Evolutionary conservation across 495 filamentous ascomycete genomes (phyloP), one percentile per base, ranked within the genome.

Genomic region (Wilcoxina mikolae): DNA sequence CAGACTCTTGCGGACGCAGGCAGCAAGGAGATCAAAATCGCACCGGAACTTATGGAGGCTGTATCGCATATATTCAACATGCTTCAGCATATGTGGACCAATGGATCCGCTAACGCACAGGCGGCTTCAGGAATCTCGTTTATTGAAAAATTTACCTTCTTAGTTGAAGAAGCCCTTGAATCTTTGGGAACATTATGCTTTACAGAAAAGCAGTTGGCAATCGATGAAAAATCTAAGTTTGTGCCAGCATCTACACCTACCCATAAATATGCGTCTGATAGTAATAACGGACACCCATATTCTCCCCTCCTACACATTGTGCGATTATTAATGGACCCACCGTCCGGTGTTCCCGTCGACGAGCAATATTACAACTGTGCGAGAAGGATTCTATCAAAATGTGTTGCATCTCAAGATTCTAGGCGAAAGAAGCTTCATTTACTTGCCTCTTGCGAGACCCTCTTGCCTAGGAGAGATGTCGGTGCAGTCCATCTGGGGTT

Each of bases 11-110:
- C 81, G 3, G 75, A 81, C 49, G 89, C 91, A 0, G 84, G 84
- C 4, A 81, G 75, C 41, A 91, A 93, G 68, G 91, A 98, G 64
- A 81, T 98, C 53, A 95, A 87, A 59, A 83, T 89, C 11, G 86
- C 86, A 0, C 75, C 75, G 22, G 88, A 96, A 53, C 81, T 84
- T 3, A 85, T 84, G 69, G 74, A 80, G 47, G 86, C 87, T 41
- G 74, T 94, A 44, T 80, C 85, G 10, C 74, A 79, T 46, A 70
- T 87, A 22, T 72, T 91, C 51, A 76, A 76, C 25, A 58, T 83
- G 20, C 66, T 94, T 9, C 76, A 79, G 50, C 76, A 72, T 12
- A 69, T 88, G 2, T 94, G 90, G 85, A 69, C 67, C 29, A 56
- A 48, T 7, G 72, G 72, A 1, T 62, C 67, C 3, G 38, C 42